Evolutionary conservation across 2,329 filamentous ascomycete species (phyloP).

Genomic region (Trichoderma sp.): DNA sequence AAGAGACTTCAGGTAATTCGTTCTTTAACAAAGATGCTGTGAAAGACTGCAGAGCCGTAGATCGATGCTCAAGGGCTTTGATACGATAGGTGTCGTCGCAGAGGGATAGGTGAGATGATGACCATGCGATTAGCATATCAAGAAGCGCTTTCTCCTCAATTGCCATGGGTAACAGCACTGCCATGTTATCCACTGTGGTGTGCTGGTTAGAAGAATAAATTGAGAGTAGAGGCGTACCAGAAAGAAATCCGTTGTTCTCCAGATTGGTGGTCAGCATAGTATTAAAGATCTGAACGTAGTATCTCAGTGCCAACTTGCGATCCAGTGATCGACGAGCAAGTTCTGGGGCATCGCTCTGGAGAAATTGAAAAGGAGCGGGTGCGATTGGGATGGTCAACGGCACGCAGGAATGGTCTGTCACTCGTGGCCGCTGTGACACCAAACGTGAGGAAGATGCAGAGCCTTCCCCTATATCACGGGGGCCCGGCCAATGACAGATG

Average conservation of each 20-base stretch:
- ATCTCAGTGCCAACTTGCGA: not conserved
- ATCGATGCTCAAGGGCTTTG: too few species aligned
- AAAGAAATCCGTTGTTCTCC: not conserved
- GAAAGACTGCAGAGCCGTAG: too few species aligned
- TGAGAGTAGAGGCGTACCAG: not conserved
- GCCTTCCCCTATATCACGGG: not conserved
- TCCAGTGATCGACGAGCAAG: not conserved
- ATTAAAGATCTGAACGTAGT: not conserved
- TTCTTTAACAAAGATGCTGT: too few species aligned
- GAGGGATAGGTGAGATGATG: too few species aligned
- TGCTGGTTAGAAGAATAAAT: too few species aligned
- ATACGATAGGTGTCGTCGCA: too few species aligned
- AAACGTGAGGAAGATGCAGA: not conserved
- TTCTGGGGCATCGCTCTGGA: not conserved
- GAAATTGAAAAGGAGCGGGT: not conserved
- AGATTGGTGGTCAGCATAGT: not conserved
- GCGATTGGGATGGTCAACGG: not conserved
- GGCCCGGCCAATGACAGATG: not conserved
- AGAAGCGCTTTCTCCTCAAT: too few species aligned
- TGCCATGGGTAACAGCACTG: too few species aligned
- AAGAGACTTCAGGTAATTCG: too few species aligned
- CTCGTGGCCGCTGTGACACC: not conserved
- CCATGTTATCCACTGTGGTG: too few species aligned
- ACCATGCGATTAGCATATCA: too few species aligned
- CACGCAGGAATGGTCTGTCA: not conserved